Percentiles rank a stretch among this genome's conserved stretches.
Conservation (phyloP, 495 filamentous ascomycete species). For the Neurospora sp. region DNA sequence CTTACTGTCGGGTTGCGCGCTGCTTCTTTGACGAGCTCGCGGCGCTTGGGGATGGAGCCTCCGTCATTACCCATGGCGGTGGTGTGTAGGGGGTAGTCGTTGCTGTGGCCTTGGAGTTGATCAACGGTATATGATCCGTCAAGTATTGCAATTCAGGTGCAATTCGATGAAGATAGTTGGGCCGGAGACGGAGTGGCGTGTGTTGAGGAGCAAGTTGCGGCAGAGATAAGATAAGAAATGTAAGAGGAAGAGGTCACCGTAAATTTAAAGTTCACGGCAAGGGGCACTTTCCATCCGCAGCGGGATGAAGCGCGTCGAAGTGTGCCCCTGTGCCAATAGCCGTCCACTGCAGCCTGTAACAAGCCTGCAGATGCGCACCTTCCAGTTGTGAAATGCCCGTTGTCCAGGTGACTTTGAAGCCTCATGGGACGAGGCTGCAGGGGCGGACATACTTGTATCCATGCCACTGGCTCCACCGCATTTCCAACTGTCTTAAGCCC, state of each 20-base stretch:
- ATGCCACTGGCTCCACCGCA: background rate
- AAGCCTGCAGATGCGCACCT: background rate
- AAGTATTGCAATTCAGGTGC: background rate
- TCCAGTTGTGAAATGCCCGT: background rate
- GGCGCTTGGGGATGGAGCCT: slow-evolving; percentile 78
- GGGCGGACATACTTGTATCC: background rate
- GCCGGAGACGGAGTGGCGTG: background rate
- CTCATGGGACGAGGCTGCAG: background rate
- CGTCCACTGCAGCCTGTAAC: background rate
- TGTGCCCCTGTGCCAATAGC: background rate
- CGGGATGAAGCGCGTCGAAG: background rate
- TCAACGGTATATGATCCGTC: background rate
- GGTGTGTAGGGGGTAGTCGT: background rate
- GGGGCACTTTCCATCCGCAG: background rate
- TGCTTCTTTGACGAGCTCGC: slow-evolving; percentile 88
- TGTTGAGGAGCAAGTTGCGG: background rate
- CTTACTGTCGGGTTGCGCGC: slow-evolving; percentile 72
- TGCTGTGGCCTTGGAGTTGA: background rate
- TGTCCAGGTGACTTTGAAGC: background rate
- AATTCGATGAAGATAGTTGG: background rate
- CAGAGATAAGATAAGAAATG: background rate
- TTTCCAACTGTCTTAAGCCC: background rate
- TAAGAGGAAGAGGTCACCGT: background rate
- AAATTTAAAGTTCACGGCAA: background rate
- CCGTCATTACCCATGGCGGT: slow-evolving; percentile 81